These are phyloP conservation scores for Pythium inflatum DNA, from an alignment of 352 stramenopile species.

Conservation along the genomic window DNA sequence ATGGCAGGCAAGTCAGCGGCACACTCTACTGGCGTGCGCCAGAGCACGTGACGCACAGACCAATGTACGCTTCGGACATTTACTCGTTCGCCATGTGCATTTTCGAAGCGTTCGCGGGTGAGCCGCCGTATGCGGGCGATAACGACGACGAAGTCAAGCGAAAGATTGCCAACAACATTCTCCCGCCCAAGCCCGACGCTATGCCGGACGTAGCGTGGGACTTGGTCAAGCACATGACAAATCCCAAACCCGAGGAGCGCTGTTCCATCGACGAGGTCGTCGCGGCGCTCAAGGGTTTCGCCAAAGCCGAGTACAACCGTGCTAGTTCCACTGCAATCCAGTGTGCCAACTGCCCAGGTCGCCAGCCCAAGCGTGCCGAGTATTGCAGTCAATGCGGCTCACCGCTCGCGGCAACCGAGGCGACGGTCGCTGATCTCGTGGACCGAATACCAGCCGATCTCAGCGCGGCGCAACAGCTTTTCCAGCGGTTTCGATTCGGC, in stretches of 20 bases:
- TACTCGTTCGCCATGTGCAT: conserved; percentile 56
- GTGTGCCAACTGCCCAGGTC: background rate
- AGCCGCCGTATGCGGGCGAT: conserved; percentile 6
- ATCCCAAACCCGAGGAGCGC: background rate
- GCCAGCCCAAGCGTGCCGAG: background rate
- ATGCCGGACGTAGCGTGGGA: conserved; percentile 26
- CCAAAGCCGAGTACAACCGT: background rate
- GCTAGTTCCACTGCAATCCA: background rate
- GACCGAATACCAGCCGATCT: background rate
- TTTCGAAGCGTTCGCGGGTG: conserved; percentile 37
- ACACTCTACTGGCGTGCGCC: conserved; percentile 33
- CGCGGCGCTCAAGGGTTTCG: background rate
- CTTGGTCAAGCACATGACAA: conserved; percentile 18
- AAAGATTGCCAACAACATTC: background rate
- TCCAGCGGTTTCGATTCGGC: background rate
- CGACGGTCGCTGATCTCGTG: too few species aligned
- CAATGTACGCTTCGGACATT: conserved; percentile 36
- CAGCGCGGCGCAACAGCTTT: background rate
- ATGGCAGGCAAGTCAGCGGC: background rate
- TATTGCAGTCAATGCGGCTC: background rate
- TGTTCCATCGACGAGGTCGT: conserved; percentile 7
- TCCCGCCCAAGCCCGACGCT: background rate
- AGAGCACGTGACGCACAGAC: conserved; percentile 23
- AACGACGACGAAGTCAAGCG: background rate
- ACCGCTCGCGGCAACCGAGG: background rate